These are phyloP conservation scores for Mikania micrantha DNA, from an alignment of 129 eudicot genomes.

Conservation along the genomic window DNA sequence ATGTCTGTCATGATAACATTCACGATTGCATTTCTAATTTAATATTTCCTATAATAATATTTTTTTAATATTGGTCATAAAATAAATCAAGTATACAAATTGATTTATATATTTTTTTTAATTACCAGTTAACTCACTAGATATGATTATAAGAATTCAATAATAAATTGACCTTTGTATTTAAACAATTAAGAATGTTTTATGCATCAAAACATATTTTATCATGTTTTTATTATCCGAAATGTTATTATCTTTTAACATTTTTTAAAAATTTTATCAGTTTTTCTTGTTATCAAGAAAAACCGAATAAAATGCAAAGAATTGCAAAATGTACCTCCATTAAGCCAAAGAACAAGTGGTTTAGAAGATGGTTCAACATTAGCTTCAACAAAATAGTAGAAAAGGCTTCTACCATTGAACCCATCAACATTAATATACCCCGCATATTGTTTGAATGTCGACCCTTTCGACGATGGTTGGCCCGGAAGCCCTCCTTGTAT, in stretches of 20 bases:
- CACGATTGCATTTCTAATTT: not conserved
- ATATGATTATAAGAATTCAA: not conserved
- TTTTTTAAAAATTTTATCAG: not conserved
- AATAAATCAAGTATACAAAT: too few species aligned
- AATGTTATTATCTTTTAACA: not conserved
- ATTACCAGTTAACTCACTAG: not conserved
- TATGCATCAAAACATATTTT: not conserved
- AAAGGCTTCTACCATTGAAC: conserved; percentile 50
- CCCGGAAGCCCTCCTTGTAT: conserved; percentile 50
- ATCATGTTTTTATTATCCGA: too few species aligned
- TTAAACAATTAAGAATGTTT: not conserved
- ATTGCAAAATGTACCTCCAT: conserved; percentile 40
- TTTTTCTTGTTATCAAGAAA: not conserved
- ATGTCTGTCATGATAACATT: not conserved
- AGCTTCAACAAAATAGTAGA: conserved; percentile 56
- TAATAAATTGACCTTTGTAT: not conserved
- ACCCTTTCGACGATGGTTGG: conserved; percentile 36
- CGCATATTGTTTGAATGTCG: conserved; percentile 41
- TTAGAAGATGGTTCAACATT: conserved; percentile 36
- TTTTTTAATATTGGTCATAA: not conserved
- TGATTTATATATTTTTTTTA: too few species aligned
- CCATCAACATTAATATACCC: conserved; percentile 52
- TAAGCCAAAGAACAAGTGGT: conserved; percentile 61
- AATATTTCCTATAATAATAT: not conserved
- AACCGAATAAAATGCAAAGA: not conserved